Conservation (phyloP, 306 rosid genomes). For the Prinsepia uniflora region DNA sequence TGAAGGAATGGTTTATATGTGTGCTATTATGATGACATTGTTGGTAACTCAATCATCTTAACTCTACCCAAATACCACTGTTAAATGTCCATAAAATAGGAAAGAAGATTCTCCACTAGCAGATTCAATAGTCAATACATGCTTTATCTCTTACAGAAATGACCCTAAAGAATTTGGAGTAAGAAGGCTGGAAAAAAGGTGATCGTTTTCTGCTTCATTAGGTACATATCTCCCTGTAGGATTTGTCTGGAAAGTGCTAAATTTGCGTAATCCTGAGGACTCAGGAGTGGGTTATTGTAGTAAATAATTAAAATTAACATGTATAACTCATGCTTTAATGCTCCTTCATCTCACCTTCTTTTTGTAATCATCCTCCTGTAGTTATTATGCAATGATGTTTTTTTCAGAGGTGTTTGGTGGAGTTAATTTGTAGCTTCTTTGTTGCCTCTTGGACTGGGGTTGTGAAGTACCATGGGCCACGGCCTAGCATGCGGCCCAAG, state of each 20-base stretch:
- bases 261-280: background rate
- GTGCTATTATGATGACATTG: background rate
- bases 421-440: slow-evolving; percentile 94
- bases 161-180: background rate
- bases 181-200: background rate
- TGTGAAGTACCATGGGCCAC: slow-evolving; percentile 94
- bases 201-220: background rate
- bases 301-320: background rate
- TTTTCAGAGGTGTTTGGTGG: slow-evolving; percentile 79
- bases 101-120: background rate
- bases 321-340: background rate
- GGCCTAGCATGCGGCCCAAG: slow-evolving; percentile 85
- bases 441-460: slow-evolving; percentile 99
- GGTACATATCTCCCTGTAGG: background rate
- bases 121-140: background rate
- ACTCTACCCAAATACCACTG: background rate
- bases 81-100: background rate
- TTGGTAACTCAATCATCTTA: background rate
- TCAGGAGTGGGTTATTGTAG: background rate
- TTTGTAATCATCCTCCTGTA: background rate
- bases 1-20: background rate
- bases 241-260: background rate
- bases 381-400: slow-evolving; percentile 5
- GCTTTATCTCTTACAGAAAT: background rate
- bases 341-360: slow-evolving; percentile 11